Conservation (phyloP, 495 filamentous ascomycete species). For the Penicillium alfredii region DNA sequence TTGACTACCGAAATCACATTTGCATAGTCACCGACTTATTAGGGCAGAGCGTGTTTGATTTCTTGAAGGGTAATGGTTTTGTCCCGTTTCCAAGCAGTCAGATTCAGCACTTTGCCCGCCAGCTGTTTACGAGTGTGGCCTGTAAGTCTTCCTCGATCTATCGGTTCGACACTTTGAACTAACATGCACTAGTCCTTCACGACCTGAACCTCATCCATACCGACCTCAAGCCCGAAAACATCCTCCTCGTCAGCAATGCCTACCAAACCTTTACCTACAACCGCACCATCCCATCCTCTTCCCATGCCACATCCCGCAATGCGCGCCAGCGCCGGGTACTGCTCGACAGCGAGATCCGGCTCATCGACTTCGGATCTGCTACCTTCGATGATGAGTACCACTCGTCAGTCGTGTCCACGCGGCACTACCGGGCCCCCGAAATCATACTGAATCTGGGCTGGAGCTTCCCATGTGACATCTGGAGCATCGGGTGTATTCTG, state of each 20-base stretch:
- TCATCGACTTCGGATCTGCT: slow-evolving; percentile 97
- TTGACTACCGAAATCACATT: slow-evolving; percentile 96
- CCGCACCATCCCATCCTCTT: slow-evolving; percentile 87
- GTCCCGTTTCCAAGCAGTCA: slow-evolving; percentile 98
- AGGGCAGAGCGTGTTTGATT: slow-evolving; percentile 97
- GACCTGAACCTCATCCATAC: slow-evolving; percentile 98
- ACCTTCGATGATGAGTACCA: slow-evolving; percentile 99
- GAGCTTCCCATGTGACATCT: slow-evolving; percentile 97
- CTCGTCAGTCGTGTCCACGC: slow-evolving; percentile 91
- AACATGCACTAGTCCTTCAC: slow-evolving; percentile 66
- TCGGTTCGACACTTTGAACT: slow-evolving; percentile 2
- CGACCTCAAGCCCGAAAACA: slow-evolving; percentile 97
- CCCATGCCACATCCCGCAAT: slow-evolving; percentile 64
- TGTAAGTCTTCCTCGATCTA: slow-evolving; percentile 57
- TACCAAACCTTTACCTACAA: slow-evolving; percentile 98
- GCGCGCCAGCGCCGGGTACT: slow-evolving; percentile 83
- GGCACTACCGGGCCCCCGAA: slow-evolving; percentile 93
- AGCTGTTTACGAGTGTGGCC: slow-evolving; percentile 95
- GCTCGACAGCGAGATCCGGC: slow-evolving; percentile 89
- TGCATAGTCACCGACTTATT: slow-evolving; percentile 97
- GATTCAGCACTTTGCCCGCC: slow-evolving; percentile 93
- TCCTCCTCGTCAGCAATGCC: slow-evolving; percentile 79
- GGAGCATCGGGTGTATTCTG: slow-evolving; percentile 97
- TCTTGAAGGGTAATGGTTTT: slow-evolving; percentile 89
- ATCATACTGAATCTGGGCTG: slow-evolving; percentile 96